Evolutionary conservation across 306 rosid genomes (phyloP).

Genomic region (Cyamopsis tetragonoloba): DNA sequence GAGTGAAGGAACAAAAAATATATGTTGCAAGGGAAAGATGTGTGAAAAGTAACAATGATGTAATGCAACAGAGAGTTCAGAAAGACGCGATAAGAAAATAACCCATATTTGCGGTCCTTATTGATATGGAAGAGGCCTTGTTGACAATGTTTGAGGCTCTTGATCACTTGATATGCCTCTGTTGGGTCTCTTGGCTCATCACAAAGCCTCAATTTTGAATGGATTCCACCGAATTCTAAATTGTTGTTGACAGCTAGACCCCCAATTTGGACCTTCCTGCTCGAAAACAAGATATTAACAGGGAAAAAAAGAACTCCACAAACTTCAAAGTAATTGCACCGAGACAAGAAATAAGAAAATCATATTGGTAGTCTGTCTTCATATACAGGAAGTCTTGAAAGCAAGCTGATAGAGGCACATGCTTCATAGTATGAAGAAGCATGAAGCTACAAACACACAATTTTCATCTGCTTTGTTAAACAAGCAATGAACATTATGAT

Average conservation of each 20-base stretch:
- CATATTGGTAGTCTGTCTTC: not conserved
- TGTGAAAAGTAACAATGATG: not conserved
- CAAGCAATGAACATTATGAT: conserved; percentile 21
- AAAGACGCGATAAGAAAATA: not conserved
- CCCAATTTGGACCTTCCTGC: not conserved
- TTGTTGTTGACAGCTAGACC: not conserved
- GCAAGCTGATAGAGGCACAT: not conserved
- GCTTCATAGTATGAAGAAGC: conserved; percentile 27
- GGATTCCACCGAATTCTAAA: not conserved
- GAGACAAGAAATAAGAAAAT: not conserved
- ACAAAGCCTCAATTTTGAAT: not conserved
- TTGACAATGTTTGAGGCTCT: not conserved
- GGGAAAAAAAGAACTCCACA: not conserved
- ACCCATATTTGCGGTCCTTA: not conserved
- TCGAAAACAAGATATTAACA: not conserved
- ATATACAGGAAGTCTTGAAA: not conserved
- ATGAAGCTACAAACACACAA: conserved; percentile 8
- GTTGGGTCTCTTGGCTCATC: too few relatives aligned
- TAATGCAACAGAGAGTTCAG: not conserved
- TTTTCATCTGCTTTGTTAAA: conserved; percentile 27
- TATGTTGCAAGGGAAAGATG: too few relatives aligned
- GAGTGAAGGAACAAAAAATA: too few relatives aligned
- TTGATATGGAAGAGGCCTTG: not conserved
- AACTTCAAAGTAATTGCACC: not conserved
- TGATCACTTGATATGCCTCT: not conserved